A percentile compares a stretch with the other conserved stretches of the same genome.
phyloP scores from a whole-genome alignment of 768 basidiomycete species.

The Leccinum pellstonianum region DNA sequence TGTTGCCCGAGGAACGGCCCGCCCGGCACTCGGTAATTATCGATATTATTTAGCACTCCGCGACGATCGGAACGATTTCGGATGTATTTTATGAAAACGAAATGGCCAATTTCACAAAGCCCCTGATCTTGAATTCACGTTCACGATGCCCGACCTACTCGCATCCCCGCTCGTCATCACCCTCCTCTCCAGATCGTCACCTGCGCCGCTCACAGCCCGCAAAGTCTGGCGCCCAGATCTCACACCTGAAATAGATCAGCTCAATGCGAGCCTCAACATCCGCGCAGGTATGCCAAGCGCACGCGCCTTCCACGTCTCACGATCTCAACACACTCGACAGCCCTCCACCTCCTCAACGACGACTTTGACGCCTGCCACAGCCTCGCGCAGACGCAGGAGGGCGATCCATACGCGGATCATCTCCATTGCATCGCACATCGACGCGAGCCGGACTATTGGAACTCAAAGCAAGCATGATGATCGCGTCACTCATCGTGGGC shows the following conservation, averaged over 20 bases:
- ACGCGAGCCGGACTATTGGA: conserved; percentile 25
- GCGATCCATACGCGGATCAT: conserved; percentile 23
- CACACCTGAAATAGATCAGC: conserved; percentile 19
- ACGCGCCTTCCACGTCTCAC: background rate
- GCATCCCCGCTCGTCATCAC: conserved; percentile 16
- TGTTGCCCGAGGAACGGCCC: too few species aligned
- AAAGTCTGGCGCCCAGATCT: conserved; percentile 18
- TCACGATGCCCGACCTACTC: conserved; percentile 7
- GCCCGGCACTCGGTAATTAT: too few species aligned
- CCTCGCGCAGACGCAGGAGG: conserved; percentile 21
- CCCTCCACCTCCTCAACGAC: conserved; percentile 23
- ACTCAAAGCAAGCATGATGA: conserved; percentile 9
- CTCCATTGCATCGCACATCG: conserved; percentile 23
- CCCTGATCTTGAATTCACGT: background rate
- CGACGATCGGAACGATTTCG: background rate
- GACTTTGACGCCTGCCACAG: conserved; percentile 19
- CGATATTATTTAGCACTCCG: background rate
- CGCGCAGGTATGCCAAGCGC: conserved; percentile 12
- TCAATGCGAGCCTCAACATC: conserved; percentile 15
- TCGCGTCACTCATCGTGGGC: background rate
- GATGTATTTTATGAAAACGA: background rate
- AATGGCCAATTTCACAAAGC: background rate
- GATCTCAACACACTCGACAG: background rate
- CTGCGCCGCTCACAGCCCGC: conserved; percentile 12
- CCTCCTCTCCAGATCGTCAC: conserved; percentile 16